Evolutionary conservation across 148 eudicot species (phyloP), one percentile per base, ranked within the genome.

Genomic region (Limonium bicolor): DNA sequence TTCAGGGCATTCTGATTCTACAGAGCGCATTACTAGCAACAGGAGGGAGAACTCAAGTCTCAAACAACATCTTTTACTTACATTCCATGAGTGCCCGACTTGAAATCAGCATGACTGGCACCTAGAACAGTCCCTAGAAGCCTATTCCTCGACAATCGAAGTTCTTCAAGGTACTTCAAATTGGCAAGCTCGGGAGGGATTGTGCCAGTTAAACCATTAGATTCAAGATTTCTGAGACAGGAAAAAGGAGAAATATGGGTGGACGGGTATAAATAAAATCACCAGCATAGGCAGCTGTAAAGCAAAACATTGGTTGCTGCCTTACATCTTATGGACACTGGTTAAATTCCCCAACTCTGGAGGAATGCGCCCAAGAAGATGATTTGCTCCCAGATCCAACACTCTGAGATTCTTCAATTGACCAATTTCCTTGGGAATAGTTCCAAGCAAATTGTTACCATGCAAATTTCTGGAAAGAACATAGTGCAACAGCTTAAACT

Each of bases 321-420:
- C 67, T 38, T 72, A 81, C 99, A 90, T 64, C 58, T 66, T 85
- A 56, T 46, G 20, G 20, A 90, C 56, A 65, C 52, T 74, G 17
- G 57, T 55, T 18, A 85, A 57, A 51, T 76, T 85, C 41, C 94
- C 93, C 21, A 90, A 34, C 62, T 80, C 78, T 14, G 55, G 69
- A 29, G 99, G 95, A 59, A 90, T 81, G 13, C 78, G 68, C 40
- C 99, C 95, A 10, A 71, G 41, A 33, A 90, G 66, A 53, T 69
- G 73, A 51, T 90, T 90, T 22, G 25, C 67, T 48, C 95, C 87
- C 40, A 90, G 71, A 81, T 90, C 99, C 72, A 90, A 76, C 49
- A 63, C 70, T 60, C 47, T 58, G 49, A 90, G 80, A 43, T 46
- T 63, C 46, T 67, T 76, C 69, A 84, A 60, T 56, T 42, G 27